These are phyloP conservation scores for Pseudopithomyces maydicus DNA, from an alignment of 2,329 filamentous ascomycete species.

Conservation along the genomic window DNA sequence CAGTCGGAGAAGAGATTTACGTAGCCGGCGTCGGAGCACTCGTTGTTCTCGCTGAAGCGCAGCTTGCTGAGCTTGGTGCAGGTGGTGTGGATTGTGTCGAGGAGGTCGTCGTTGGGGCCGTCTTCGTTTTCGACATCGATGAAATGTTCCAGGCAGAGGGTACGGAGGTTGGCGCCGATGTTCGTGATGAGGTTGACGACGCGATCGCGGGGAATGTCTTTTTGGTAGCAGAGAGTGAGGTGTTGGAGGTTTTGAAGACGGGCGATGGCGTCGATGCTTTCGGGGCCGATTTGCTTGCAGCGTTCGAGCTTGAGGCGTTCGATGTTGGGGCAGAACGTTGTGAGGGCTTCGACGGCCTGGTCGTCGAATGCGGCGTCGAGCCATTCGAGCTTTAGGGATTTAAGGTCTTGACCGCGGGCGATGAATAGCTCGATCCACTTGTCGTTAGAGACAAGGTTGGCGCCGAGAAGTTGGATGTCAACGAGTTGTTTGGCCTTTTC, in stretches of 20 bases:
- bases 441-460: constrained; percentile 79
- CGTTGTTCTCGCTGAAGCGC: constrained; percentile 77
- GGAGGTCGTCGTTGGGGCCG: constrained; percentile 54
- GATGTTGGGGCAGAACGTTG: constrained; percentile 69
- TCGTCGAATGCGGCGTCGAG: constrained; percentile 84
- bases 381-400: constrained; percentile 77
- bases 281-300: constrained; percentile 74
- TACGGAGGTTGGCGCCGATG: constrained; percentile 71
- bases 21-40: constrained; percentile 77
- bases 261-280: constrained; percentile 69
- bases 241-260: constrained; percentile 70
- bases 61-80: constrained; percentile 76
- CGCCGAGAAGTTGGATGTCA: constrained; percentile 77
- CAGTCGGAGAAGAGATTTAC: constrained; percentile 74
- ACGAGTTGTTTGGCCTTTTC: constrained; percentile 72
- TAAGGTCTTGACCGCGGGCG: constrained; percentile 67
- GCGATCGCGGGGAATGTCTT: constrained; percentile 60
- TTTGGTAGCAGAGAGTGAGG: constrained; percentile 72
- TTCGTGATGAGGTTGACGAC: constrained; percentile 66
- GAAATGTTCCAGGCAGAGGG: constrained; percentile 77
- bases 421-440: constrained; percentile 75
- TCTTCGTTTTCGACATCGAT: constrained; percentile 65
- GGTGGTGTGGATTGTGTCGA: constrained; percentile 71
- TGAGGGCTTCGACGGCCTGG: constrained; percentile 67
- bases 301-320: constrained; percentile 78